Base-by-base conservation (phyloP, 139 green algal genomes). In the Volvox africanus region DNA sequence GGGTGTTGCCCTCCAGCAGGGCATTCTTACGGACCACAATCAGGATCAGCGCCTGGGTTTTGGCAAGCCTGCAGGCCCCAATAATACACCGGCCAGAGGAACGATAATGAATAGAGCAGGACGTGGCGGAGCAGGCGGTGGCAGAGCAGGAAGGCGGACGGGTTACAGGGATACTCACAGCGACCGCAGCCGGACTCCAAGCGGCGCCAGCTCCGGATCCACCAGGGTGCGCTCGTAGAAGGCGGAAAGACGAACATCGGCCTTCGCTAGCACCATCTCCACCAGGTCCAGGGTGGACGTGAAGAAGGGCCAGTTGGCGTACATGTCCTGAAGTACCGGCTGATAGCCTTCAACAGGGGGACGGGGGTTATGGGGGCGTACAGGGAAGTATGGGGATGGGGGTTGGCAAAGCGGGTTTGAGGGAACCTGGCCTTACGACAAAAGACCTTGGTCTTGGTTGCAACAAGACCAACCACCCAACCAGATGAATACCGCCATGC, bases 251-350 rank as follows among this genome's bases (percentile, higher is more conserved):
- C 94, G 88, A 0, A 96, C 93, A 36, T 82, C 69, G 1, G 95
- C 95, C 95, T 99, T 99, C 89, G 96, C 97, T 67, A 99, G 93
- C 76, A 99, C 95, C 97, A 99, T 99, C 93, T 99, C 98, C 65
- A 99, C 94, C 92, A 99, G 96, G 94, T 99, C 98, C 65, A 99
- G 94, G 1, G 96, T 98, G 68, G 96, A 97, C 62, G 96, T 95
- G 96, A 99, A 99, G 95, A 99, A 99, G 55, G 97, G 98, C 98
- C 98, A 99, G 87, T 98, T 91, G 55, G 93, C 84, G 95, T 99
- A 99, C 98, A 99, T 99, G 65, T 97, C 96, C 93, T 97, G 94
- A 82, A 99, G 95, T 84, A 95, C 87, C 5, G 76, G 61, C 73
- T 93, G 80, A 24, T 94, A 61, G 28, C 88, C 88, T 89, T 80